Base-by-base conservation (phyloP, 176 grass and related monocot species). In the Zoysia japonica region DNA sequence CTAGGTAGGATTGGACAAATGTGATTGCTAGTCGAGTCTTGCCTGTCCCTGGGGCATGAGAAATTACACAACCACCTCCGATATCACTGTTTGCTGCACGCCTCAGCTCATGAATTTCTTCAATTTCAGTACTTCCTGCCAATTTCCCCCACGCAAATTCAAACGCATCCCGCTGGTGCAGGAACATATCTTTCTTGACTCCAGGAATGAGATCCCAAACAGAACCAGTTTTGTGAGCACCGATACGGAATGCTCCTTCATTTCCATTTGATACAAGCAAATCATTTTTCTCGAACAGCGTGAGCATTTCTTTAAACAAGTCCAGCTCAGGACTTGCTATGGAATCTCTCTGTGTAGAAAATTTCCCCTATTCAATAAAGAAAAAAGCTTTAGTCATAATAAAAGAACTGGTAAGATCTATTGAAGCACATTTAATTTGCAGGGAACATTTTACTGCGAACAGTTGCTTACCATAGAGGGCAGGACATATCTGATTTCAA, bases 21-120 rank as follows among this genome's bases (percentile, higher is more conserved):
- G 89, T 77, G 65, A 94, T 94, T 37, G 92, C 83, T 65, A 94
- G 69, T 13, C 87, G 78, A 4, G 95, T 97, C 66, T 97, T 97
- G 51, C 94, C 95, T 13, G 95, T 92, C 19, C 95, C 95, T 9
- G 95, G 95, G 36, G 89, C 91, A 87, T 97, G 95, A 83, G 95
- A 97, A 78, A 97, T 87, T n/a, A 97, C 85, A 83, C 95, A 97
- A 13, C 95, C 93, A 59, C 88, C 92, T 70, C 77, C 51, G 47
- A 60, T 17, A 68, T 83, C 90, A 77, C 73, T 37, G 45, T 42
- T 56, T 3, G 39, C 15, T 4, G 16, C 7, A 2, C 35, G 75
- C 20, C 66, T 91, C 43, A 92, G 44, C 54, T 92, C 55, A 67
- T 87, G 80, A 47, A 92, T 82, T 37, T 64, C 55, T 75, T 90